These are phyloP conservation scores for Raddia distichophylla DNA, from an alignment of 176 grass and related monocot species.

Conservation along the genomic window DNA sequence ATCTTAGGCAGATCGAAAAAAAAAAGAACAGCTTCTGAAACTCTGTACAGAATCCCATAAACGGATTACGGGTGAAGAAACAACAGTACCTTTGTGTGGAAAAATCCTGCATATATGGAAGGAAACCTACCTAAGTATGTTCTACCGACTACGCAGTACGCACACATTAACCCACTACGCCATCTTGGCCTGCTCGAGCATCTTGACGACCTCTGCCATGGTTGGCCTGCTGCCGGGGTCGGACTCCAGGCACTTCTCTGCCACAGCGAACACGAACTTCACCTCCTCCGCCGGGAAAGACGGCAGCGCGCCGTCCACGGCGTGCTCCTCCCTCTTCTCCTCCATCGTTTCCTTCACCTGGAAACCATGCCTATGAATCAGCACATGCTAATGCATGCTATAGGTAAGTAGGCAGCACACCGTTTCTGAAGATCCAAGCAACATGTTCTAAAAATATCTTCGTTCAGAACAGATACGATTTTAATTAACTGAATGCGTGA, in stretches of 20 bases:
- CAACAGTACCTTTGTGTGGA: not conserved
- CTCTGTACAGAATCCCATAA: not conserved
- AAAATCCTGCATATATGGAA: not conserved
- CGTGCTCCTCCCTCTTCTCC: conserved; percentile 67
- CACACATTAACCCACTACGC: not conserved
- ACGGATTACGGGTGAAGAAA: conserved; percentile 5
- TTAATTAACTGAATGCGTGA: too few relatives aligned
- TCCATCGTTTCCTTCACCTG: conserved; percentile 75
- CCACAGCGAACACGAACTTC: conserved; percentile 58
- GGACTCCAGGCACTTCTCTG: conserved; percentile 69
- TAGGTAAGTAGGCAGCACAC: not conserved
- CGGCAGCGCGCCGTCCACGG: conserved; percentile 54
- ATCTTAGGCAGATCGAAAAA: too few relatives aligned
- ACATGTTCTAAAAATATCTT: too few relatives aligned
- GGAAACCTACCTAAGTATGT: not conserved
- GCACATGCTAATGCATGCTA: not conserved
- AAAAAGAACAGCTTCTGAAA: not conserved
- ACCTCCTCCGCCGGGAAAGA: conserved; percentile 48
- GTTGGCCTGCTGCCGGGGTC: conserved; percentile 66
- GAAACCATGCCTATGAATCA: not conserved
- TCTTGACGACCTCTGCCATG: conserved; percentile 68
- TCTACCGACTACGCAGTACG: not conserved
- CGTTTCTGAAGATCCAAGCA: too few relatives aligned
- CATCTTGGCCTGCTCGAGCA: conserved; percentile 59
- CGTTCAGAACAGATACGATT: too few relatives aligned